Conservation (phyloP, 2,329 filamentous ascomycete genomes). For the Talaromyces sp. region DNA sequence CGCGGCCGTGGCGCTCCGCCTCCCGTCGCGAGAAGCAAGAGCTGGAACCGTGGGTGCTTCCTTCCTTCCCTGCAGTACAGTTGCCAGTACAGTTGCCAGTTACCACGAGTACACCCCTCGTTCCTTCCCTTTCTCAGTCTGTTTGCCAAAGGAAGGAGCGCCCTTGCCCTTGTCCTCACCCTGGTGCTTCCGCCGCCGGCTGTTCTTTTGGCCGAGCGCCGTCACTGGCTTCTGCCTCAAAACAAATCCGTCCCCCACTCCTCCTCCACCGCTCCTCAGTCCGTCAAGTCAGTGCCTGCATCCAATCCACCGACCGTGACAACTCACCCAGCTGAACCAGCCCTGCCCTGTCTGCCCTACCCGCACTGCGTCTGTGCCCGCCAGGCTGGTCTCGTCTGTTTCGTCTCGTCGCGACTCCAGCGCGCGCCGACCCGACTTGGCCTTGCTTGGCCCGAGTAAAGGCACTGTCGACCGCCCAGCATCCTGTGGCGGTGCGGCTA, state of each 20-base stretch:
- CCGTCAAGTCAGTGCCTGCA: neutral
- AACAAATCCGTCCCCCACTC: neutral
- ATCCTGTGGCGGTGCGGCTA: conserved; percentile 10
- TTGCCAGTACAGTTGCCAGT: neutral
- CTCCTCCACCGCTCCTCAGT: neutral
- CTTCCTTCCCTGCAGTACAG: neutral
- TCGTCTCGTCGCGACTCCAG: neutral
- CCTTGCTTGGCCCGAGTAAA: no score
- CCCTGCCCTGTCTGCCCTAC: neutral
- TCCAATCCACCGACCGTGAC: neutral
- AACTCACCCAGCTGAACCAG: neutral
- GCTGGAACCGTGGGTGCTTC: neutral
- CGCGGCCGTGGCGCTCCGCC: neutral
- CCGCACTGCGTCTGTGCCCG: neutral
- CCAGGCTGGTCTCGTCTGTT: neutral
- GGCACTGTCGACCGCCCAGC: neutral
- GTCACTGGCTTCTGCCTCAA: neutral
- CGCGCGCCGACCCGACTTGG: neutral
- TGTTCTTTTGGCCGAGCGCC: neutral
- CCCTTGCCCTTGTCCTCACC: neutral
- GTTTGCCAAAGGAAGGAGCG: neutral
- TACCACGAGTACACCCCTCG: neutral
- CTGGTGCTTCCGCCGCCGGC: neutral
- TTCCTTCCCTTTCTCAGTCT: neutral
- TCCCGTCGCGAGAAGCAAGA: neutral